Evolutionary conservation across 495 filamentous ascomycete genomes (phyloP).

Genomic region (Patellaria atrata): DNA sequence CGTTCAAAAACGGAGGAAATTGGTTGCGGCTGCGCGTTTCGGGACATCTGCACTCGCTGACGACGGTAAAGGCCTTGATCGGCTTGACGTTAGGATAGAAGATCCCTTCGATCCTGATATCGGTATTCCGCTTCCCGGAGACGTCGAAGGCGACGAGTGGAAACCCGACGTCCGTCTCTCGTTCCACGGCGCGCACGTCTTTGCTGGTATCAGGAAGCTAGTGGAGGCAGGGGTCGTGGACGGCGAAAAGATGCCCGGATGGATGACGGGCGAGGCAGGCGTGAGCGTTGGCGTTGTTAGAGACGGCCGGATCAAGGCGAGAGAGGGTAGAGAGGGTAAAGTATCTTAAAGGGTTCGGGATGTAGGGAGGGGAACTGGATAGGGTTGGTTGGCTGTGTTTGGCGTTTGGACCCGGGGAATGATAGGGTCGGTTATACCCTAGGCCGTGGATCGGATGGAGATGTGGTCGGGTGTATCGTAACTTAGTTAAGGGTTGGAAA

Average conservation of each 20-base stretch:
- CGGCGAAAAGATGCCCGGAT: constrained; percentile 66
- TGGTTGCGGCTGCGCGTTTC: constrained; percentile 41
- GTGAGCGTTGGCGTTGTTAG: constrained; percentile 57
- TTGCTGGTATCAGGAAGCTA: constrained; percentile 60
- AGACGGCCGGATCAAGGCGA: constrained; percentile 35
- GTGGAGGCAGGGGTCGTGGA: constrained; percentile 61
- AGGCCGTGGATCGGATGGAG: no score
- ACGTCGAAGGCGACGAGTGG: constrained; percentile 26
- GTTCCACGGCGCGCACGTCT: constrained; percentile 66
- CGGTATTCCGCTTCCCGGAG: background rate
- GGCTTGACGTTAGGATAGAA: constrained; percentile 44
- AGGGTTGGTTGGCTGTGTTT: no score
- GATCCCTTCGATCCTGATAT: constrained; percentile 31
- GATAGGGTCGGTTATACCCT: no score
- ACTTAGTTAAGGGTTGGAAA: no score
- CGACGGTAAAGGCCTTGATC: constrained; percentile 45
- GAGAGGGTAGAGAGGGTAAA: no score
- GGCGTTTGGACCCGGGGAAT: no score
- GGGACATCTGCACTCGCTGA: constrained; percentile 33
- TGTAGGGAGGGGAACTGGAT: no score
- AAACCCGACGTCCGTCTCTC: constrained; percentile 45
- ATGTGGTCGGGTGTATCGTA: no score
- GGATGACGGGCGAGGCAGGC: constrained; percentile 81
- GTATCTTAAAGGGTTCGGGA: no score
- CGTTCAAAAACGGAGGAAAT: constrained; percentile 29